phyloP scores from a whole-genome alignment of 2,329 filamentous ascomycete species.

The Aspergillus fumigatiaffinis region DNA sequence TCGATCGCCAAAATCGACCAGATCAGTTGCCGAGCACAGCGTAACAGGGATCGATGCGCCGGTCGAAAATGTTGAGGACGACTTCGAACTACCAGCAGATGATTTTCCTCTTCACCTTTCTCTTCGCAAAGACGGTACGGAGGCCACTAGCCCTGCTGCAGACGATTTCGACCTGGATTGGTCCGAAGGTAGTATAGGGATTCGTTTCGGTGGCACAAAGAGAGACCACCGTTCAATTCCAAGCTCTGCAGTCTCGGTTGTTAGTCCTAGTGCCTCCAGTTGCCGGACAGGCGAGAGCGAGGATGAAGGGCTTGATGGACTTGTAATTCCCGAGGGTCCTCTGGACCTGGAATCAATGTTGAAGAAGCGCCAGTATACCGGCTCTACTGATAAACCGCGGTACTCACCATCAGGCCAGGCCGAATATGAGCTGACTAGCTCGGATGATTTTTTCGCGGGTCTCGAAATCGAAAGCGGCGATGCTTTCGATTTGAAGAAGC shows the following conservation, averaged over 20 bases:
- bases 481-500: conserved; percentile 73
- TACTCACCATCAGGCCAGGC: conserved; percentile 21
- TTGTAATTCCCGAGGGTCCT: conserved; percentile 77
- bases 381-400: conserved; percentile 29
- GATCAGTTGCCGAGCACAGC: conserved; percentile 51
- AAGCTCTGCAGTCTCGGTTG: conserved; percentile 80
- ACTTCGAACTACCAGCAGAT: conserved; percentile 67
- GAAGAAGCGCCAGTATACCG: conserved; percentile 61
- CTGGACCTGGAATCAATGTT: conserved; percentile 78
- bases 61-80: conserved; percentile 67
- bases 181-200: conserved; percentile 89
- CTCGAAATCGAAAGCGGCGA: conserved; percentile 84
- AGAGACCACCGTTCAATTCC: conserved; percentile 74
- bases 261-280: conserved; percentile 90
- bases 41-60: conserved; percentile 39
- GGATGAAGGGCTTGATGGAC: conserved; percentile 85
- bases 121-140: conserved; percentile 56
- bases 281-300: conserved; percentile 90
- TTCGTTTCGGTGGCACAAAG: conserved; percentile 80
- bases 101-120: conserved; percentile 62
- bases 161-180: conserved; percentile 82
- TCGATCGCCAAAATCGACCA: conserved; percentile 49
- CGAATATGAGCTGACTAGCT: conserved; percentile 25
- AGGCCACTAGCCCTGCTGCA: conserved; percentile 56
- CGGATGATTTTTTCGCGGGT: conserved; percentile 78